phyloP scores from a whole-genome alignment of 2,329 filamentous ascomycete genomes.

The Epichloe brachyelytri region DNA sequence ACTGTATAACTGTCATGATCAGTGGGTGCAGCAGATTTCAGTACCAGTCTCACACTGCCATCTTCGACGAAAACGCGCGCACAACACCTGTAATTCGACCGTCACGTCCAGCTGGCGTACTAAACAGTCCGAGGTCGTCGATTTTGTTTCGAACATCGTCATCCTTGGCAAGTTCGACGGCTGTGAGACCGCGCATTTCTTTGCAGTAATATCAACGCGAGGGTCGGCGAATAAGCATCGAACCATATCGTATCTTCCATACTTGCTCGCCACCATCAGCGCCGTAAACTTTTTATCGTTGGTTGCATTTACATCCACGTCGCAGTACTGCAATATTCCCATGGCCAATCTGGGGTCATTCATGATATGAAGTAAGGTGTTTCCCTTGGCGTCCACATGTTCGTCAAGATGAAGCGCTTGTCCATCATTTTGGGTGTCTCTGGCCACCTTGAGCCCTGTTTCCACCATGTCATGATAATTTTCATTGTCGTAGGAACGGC shows the following conservation, averaged over 20 bases:
- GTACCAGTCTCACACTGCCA: slow-evolving; percentile 77
- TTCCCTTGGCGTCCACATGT: slow-evolving; percentile 84
- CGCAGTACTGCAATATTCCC: slow-evolving; percentile 67
- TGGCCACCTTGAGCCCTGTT: slow-evolving; percentile 63
- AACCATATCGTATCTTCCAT: slow-evolving; percentile 88
- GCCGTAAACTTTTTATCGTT: slow-evolving; percentile 94
- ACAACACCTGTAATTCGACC: slow-evolving; percentile 86
- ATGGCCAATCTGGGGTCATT: slow-evolving; percentile 69
- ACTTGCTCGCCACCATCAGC: slow-evolving; percentile 97
- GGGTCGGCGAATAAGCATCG: slow-evolving; percentile 76
- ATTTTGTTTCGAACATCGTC: slow-evolving; percentile 95
- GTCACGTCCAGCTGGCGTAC: slow-evolving; percentile 56
- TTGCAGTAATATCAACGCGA: slow-evolving; percentile 71
- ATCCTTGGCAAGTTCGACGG: slow-evolving; percentile 93
- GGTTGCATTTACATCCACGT: slow-evolving; percentile 89
- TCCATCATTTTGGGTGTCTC: slow-evolving; percentile 60
- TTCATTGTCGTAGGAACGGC: slow-evolving; percentile 86
- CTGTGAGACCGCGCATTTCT: slow-evolving; percentile 79
- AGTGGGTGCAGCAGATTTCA: slow-evolving; percentile 89
- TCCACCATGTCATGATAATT: slow-evolving; percentile 83
- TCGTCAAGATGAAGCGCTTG: slow-evolving; percentile 80
- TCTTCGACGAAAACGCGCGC: slow-evolving; percentile 96
- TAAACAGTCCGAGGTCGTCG: slow-evolving; percentile 81
- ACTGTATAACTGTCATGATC: slow-evolving; percentile 75
- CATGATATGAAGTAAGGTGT: slow-evolving; percentile 90